Conservation (phyloP, 257 asterid genomes). For the Solanum pimpinellifolium region DNA sequence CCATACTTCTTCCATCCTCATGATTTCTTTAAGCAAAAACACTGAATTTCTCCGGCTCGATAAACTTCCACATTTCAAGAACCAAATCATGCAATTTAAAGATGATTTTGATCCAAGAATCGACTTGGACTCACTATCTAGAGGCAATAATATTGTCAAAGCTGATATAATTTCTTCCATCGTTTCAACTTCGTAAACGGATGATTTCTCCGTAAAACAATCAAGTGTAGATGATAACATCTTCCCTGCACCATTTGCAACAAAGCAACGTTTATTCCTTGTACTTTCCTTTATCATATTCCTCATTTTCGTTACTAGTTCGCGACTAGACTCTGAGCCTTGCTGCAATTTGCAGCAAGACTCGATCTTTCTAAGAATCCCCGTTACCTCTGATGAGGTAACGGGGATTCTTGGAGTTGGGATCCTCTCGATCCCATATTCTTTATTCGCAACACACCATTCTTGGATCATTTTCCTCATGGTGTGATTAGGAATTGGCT, state of each 20-base stretch:
- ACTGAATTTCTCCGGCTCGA: slow-evolving; percentile 13
- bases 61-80: slow-evolving; percentile 20
- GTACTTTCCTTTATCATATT: slow-evolving; percentile 24
- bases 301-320: slow-evolving; percentile 15
- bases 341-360: neutral
- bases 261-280: slow-evolving; percentile 28
- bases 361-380: slow-evolving; percentile 4
- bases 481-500: slow-evolving; percentile 26
- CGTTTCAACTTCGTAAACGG: neutral
- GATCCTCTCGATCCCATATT: slow-evolving; percentile 32
- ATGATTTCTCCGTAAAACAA: slow-evolving; percentile 8
- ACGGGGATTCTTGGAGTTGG: slow-evolving; percentile 39
- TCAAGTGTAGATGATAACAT: slow-evolving; percentile 20
- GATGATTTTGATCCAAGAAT: slow-evolving; percentile 25
- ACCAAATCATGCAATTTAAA: slow-evolving; percentile 13
- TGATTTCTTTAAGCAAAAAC: slow-evolving; percentile 3
- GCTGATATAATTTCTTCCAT: slow-evolving; percentile 27
- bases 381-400: slow-evolving; percentile 13
- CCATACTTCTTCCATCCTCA: neutral
- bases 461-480: slow-evolving; percentile 35
- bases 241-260: slow-evolving; percentile 9
- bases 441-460: slow-evolving; percentile 42
- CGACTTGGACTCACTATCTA: slow-evolving; percentile 18
- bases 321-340: slow-evolving; percentile 13
- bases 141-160: slow-evolving; percentile 10